Evolutionary conservation across 2,329 filamentous ascomycete species (phyloP).

Genomic region (Mycosphaerelloides madeirae): DNA sequence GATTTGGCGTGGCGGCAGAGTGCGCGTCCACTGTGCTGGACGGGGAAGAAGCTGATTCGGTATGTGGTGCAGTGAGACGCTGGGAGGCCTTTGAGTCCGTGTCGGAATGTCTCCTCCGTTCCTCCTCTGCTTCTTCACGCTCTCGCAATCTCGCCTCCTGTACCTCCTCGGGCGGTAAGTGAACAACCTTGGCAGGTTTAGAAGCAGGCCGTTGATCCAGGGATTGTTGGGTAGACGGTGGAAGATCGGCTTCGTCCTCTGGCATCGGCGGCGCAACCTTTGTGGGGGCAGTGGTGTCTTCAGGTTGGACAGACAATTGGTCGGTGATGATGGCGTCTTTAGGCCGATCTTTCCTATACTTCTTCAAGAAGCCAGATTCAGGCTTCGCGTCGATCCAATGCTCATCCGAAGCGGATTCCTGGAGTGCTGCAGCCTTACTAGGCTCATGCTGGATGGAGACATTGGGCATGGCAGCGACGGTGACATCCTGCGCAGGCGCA

Average conservation of each 20-base stretch:
- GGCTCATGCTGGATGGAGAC: slow-evolving; percentile 7
- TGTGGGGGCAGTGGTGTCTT: slow-evolving; percentile 11
- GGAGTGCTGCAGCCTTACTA: neutral
- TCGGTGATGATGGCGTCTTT: neutral
- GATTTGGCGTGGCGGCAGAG: slow-evolving; percentile 67
- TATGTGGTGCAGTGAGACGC: slow-evolving; percentile 24
- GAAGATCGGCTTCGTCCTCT: slow-evolving; percentile 26
- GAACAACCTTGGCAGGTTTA: slow-evolving; percentile 37
- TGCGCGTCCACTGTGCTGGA: slow-evolving; percentile 64
- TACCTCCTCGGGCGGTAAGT: slow-evolving; percentile 47
- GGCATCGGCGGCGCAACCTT: slow-evolving; percentile 23
- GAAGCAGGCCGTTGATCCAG: slow-evolving; percentile 21
- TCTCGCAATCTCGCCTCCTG: slow-evolving; percentile 46
- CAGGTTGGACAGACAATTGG: neutral
- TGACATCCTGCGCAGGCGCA: slow-evolving; percentile 18
- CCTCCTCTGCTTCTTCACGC: slow-evolving; percentile 36
- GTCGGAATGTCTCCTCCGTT: slow-evolving; percentile 35
- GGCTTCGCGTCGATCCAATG: neutral
- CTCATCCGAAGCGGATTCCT: neutral
- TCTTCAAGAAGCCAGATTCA: no score
- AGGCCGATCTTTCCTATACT: no score
- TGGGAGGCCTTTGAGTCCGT: slow-evolving; percentile 33
- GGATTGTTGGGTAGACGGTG: slow-evolving; percentile 19
- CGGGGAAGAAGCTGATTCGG: slow-evolving; percentile 43
- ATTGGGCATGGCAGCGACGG: slow-evolving; percentile 2